These are phyloP conservation scores for Corinectria fuckeliana DNA, from an alignment of 2,329 filamentous ascomycete genomes.

Conservation along the genomic window DNA sequence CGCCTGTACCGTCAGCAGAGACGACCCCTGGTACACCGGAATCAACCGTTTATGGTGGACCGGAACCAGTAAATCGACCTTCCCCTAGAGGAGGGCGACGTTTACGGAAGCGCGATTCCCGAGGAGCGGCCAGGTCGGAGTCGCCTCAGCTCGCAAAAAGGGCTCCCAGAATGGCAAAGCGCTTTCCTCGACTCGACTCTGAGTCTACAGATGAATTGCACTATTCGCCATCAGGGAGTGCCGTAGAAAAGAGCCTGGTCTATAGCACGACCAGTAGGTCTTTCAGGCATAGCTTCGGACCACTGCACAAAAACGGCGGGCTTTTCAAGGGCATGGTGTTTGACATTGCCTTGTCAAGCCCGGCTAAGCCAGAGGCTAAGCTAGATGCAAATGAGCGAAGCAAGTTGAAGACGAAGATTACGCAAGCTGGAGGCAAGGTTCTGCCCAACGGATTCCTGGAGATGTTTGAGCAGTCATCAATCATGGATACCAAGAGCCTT, in stretches of 20 bases:
- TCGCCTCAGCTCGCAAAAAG: conserved; percentile 38
- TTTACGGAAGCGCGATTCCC: conserved; percentile 25
- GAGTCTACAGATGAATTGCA: conserved; percentile 58
- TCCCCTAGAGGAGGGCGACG: conserved; percentile 33
- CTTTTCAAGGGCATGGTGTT: conserved; percentile 87
- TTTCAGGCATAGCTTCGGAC: conserved; percentile 38
- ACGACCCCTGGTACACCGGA: conserved; percentile 46
- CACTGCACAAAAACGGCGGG: conserved; percentile 34
- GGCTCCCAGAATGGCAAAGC: conserved; percentile 29
- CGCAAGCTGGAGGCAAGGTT: conserved; percentile 73
- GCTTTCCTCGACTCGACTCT: conserved; percentile 43
- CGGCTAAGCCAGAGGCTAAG: conserved; percentile 47
- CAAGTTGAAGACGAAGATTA: conserved; percentile 66
- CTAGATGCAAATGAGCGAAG: too few relatives aligned
- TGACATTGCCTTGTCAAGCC: conserved; percentile 74
- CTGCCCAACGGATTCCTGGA: conserved; percentile 80
- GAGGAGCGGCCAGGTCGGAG: conserved; percentile 30
- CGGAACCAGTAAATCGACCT: conserved; percentile 29
- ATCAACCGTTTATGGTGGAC: conserved; percentile 36
- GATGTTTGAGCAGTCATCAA: conserved; percentile 66
- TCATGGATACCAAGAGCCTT: conserved; percentile 44
- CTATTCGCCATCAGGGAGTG: conserved; percentile 45
- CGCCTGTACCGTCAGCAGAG: conserved; percentile 46
- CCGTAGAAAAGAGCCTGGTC: conserved; percentile 48
- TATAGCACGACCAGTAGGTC: conserved; percentile 37